phyloP scores from a whole-genome alignment of 106 monocot species.

The Narthecium ossifragum region DNA sequence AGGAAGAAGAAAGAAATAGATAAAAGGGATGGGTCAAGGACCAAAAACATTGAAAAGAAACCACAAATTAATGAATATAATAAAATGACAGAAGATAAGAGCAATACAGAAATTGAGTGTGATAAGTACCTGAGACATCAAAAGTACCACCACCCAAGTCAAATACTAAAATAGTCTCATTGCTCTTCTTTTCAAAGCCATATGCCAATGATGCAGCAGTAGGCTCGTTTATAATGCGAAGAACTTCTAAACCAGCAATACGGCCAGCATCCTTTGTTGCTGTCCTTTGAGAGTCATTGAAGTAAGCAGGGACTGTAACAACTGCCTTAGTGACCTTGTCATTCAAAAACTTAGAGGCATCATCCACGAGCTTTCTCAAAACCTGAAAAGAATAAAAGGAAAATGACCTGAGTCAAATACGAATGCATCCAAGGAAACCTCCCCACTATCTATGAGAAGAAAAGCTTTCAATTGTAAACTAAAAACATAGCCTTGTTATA shows the following conservation, averaged over 20 bases:
- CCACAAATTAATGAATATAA: too few species aligned
- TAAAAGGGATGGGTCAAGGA: too few species aligned
- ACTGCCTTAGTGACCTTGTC: constrained; percentile 96
- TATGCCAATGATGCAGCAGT: constrained; percentile 81
- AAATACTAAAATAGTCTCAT: constrained; percentile 87
- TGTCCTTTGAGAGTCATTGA: constrained; percentile 84
- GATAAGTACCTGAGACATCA: constrained; percentile 94
- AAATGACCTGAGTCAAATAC: too few species aligned
- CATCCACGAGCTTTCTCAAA: constrained; percentile 70
- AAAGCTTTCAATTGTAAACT: too few species aligned
- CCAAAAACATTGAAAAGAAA: too few species aligned
- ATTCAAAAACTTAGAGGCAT: constrained; percentile 79
- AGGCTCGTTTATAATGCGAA: constrained; percentile 88
- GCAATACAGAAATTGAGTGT: too few species aligned
- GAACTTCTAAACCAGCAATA: constrained; percentile 87
- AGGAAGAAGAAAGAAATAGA: too few species aligned
- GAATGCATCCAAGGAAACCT: too few species aligned
- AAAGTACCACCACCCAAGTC: constrained; percentile 90
- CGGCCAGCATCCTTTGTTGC: constrained; percentile 92
- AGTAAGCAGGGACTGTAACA: constrained; percentile 85
- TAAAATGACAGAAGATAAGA: too few species aligned
- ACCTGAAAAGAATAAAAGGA: too few species aligned
- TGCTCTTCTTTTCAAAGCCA: constrained; percentile 91
- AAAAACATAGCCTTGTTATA: too few species aligned
- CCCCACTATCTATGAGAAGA: too few species aligned